Percentiles rank a stretch among this genome's conserved stretches.
Evolutionary conservation across 225 moss, liverwort and hornwort species (phyloP).

Genomic region (Marchantia paleacea): DNA sequence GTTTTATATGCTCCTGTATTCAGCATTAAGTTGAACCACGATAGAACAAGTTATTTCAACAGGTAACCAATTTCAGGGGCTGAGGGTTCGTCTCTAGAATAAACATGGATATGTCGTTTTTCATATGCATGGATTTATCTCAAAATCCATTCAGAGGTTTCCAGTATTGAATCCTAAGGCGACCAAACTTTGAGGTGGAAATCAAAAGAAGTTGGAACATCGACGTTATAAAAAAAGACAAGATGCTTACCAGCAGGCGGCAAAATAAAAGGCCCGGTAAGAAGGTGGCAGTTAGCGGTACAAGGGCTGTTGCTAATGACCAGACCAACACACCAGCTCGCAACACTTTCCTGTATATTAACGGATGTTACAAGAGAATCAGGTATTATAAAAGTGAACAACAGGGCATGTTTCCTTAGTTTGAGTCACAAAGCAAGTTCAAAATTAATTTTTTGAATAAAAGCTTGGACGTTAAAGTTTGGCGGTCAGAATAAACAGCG

Average conservation of each 20-base stretch:
- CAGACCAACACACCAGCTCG: constrained; percentile 76
- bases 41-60: too few relatives aligned
- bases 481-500: background rate
- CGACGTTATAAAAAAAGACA: background rate
- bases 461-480: background rate
- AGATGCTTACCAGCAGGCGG: constrained; percentile 66
- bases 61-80: too few relatives aligned
- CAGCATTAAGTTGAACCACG: too few relatives aligned
- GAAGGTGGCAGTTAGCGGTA: constrained; percentile 59
- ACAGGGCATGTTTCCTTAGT: background rate
- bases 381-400: background rate
- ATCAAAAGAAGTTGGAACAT: too few relatives aligned
- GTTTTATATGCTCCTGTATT: too few relatives aligned
- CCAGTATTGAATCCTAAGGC: too few relatives aligned
- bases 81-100: too few relatives aligned
- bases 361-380: background rate
- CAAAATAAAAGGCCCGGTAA: constrained; percentile 76
- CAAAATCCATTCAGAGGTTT: too few relatives aligned
- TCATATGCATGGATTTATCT: too few relatives aligned
- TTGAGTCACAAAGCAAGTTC: background rate
- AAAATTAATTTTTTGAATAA: background rate
- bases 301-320: constrained; percentile 89
- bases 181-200: too few relatives aligned
- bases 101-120: too few relatives aligned
- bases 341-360: constrained; percentile 63